Evolutionary conservation across 805 yeast genomes (phyloP).

Genomic region (Metschnikowia kofuensis): DNA sequence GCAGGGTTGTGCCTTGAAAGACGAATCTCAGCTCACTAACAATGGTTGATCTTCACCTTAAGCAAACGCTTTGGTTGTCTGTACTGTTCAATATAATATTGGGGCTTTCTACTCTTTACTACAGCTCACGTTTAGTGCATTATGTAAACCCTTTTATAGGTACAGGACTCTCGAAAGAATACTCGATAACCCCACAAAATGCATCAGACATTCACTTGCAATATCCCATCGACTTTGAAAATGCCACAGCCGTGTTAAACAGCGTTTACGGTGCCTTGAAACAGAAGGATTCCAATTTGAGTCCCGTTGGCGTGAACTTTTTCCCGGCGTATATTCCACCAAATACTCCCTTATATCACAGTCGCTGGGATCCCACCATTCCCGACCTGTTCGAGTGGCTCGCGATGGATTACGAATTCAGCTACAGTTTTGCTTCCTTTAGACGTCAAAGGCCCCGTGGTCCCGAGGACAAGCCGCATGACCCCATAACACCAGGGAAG

Average conservation of each 20-base stretch:
- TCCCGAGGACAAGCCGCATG: too few relatives aligned
- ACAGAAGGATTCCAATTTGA: constrained; percentile 48
- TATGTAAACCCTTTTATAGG: not conserved
- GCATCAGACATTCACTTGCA: constrained; percentile 2
- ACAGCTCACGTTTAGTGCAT: too few relatives aligned
- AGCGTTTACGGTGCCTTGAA: constrained; percentile 52
- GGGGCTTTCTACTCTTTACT: not conserved
- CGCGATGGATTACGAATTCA: constrained; percentile 63
- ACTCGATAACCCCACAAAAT: not conserved
- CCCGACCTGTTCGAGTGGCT: constrained; percentile 58
- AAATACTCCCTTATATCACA: constrained; percentile 57
- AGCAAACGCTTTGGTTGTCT: not conserved
- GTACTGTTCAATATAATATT: constrained; percentile 2
- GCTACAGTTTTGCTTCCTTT: constrained; percentile 46
- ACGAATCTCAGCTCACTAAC: not conserved
- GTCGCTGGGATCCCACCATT: constrained; percentile 38
- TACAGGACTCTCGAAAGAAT: not conserved
- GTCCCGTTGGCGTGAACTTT: constrained; percentile 56
- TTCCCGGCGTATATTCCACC: constrained; percentile 60
- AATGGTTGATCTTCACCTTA: not conserved
- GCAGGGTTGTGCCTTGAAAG: too few relatives aligned
- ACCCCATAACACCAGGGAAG: too few relatives aligned
- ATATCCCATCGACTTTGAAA: constrained; percentile 37
- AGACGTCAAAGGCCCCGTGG: not conserved
- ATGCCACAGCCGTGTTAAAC: constrained; percentile 57